phyloP scores from a whole-genome alignment of 2,329 filamentous ascomycete species.

The Fusarium nematophilum region DNA sequence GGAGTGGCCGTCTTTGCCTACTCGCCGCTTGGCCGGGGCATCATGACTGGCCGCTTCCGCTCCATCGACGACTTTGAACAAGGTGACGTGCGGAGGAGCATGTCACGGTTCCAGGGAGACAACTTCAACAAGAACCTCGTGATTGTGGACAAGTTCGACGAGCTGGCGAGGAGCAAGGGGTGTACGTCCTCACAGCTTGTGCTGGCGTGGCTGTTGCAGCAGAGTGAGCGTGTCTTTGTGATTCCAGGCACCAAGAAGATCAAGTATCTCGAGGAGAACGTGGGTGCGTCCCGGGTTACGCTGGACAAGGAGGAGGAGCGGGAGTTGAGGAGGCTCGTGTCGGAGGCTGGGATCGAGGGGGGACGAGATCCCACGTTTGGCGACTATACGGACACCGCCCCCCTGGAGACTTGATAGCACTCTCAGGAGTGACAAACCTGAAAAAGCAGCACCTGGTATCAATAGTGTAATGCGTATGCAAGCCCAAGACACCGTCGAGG shows the following conservation, averaged over 20 bases:
- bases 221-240: slow-evolving; percentile 70
- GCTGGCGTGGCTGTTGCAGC: slow-evolving; percentile 71
- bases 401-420: slow-evolving; percentile 19
- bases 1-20: slow-evolving; percentile 68
- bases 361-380: slow-evolving; percentile 38
- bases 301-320: slow-evolving; percentile 50
- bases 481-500: neutral
- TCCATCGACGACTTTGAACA: slow-evolving; percentile 58
- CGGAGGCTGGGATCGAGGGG: slow-evolving; percentile 44
- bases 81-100: slow-evolving; percentile 27
- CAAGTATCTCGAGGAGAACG: slow-evolving; percentile 60
- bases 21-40: slow-evolving; percentile 68
- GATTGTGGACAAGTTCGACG: slow-evolving; percentile 57
- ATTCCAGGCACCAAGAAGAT: slow-evolving; percentile 64
- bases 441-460: neutral
- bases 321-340: slow-evolving; percentile 46
- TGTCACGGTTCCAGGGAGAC: slow-evolving; percentile 39
- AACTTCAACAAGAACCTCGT: slow-evolving; percentile 61
- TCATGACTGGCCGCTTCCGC: slow-evolving; percentile 64
- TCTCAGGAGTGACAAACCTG: neutral
- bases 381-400: slow-evolving; percentile 31
- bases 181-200: slow-evolving; percentile 68
- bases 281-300: slow-evolving; percentile 47
- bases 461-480: slow-evolving; percentile 18
- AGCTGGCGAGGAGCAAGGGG: slow-evolving; percentile 59